phyloP scores from a whole-genome alignment of 768 basidiomycete species.

The Clitopilus passeckerianus region DNA sequence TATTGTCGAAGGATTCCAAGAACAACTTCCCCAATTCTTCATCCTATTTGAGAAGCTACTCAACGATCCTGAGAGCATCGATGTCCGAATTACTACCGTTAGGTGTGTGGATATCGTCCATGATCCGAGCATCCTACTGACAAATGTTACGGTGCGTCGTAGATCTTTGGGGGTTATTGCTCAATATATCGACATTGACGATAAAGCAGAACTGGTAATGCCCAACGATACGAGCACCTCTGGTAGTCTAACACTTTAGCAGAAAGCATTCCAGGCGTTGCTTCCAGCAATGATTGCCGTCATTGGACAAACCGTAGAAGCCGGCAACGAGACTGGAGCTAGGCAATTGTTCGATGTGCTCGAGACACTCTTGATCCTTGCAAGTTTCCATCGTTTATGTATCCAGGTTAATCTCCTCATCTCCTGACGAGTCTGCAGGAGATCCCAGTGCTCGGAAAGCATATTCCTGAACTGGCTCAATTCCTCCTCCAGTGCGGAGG shows the following conservation, averaged over 20 bases:
- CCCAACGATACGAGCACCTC: background rate
- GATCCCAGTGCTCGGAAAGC: constrained; percentile 86
- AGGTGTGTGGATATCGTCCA: constrained; percentile 35
- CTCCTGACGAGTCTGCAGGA: constrained; percentile 46
- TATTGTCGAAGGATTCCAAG: constrained; percentile 85
- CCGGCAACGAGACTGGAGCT: constrained; percentile 74
- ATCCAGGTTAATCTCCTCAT: constrained; percentile 4
- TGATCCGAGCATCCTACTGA: background rate
- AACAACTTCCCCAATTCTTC: constrained; percentile 71
- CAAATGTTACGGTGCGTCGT: too few species aligned
- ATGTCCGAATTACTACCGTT: constrained; percentile 88
- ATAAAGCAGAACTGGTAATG: constrained; percentile 81
- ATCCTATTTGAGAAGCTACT: constrained; percentile 72
- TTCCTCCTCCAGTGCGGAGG: constrained; percentile 85
- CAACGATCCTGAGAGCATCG: constrained; percentile 78
- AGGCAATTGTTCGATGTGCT: constrained; percentile 93
- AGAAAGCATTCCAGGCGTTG: constrained; percentile 86
- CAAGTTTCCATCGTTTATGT: constrained; percentile 25
- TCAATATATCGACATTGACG: constrained; percentile 85
- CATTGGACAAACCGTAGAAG: constrained; percentile 77
- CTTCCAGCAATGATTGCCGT: constrained; percentile 88
- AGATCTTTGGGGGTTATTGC: constrained; percentile 90
- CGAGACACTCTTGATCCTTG: constrained; percentile 92
- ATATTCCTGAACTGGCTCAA: constrained; percentile 80
- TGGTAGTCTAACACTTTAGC: constrained; percentile 2